Percentiles rank a stretch among this genome's conserved stretches.
Conservation (phyloP, 1,284 basidiomycete species). For the Sporisorium sorghi region DNA sequence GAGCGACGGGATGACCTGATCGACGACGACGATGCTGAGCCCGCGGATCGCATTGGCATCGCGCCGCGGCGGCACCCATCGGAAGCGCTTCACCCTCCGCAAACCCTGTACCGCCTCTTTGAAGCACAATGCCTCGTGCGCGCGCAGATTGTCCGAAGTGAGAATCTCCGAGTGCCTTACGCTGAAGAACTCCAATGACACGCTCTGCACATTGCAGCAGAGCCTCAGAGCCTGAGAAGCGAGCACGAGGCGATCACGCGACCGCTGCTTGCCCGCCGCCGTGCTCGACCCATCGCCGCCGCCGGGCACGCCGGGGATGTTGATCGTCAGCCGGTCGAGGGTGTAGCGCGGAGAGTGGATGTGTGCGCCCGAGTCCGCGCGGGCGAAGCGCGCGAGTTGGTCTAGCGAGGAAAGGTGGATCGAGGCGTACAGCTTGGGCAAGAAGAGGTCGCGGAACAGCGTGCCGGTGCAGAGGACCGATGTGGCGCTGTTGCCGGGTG, state of each 20-base stretch:
- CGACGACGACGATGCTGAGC: slow-evolving; percentile 42
- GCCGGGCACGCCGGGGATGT: slow-evolving; percentile 42
- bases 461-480: slow-evolving; percentile 18
- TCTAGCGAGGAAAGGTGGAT: slow-evolving; percentile 21
- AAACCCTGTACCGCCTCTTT: slow-evolving; percentile 10
- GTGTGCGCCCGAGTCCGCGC: slow-evolving; percentile 10
- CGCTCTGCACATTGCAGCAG: slow-evolving; percentile 9
- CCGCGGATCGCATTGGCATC: slow-evolving; percentile 34
- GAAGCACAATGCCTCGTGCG: slow-evolving; percentile 17
- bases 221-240: slow-evolving; percentile 16
- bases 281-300: slow-evolving; percentile 18
- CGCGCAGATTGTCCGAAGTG: slow-evolving; percentile 16
- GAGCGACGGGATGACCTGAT: slow-evolving; percentile 26
- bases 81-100: slow-evolving; percentile 1
- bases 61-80: slow-evolving; percentile 37
- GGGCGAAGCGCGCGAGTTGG: slow-evolving; percentile 24
- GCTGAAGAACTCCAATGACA: slow-evolving; percentile 44
- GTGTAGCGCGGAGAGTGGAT: slow-evolving; percentile 17
- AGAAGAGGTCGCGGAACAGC: slow-evolving; percentile 25
- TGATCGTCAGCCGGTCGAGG: slow-evolving; percentile 19
- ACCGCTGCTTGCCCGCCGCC: neutral
- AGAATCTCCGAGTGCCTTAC: slow-evolving; percentile 34
- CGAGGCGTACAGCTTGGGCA: slow-evolving; percentile 36
- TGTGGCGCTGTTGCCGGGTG: slow-evolving; percentile 8
- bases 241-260: slow-evolving; percentile 27